Evolutionary conservation across 371 early-diverging fungal species (phyloP).

Genomic region (Vairimorpha necatrix): DNA sequence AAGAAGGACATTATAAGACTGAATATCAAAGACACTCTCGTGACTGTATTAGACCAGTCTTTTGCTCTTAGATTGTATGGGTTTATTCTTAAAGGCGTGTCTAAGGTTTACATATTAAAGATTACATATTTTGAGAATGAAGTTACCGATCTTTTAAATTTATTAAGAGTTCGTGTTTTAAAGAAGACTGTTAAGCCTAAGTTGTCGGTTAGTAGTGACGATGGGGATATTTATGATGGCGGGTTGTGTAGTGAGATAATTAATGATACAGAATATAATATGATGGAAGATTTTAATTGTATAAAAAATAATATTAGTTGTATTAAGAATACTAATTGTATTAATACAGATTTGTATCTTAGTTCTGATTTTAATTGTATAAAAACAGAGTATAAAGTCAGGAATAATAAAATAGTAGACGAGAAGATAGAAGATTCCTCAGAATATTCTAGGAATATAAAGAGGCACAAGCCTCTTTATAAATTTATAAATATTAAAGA

Average conservation of each 20-base stretch:
- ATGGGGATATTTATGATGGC: background rate
- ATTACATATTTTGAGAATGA: background rate
- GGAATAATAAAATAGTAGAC: background rate
- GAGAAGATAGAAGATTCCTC: background rate
- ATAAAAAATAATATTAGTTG: background rate
- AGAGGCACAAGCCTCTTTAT: background rate
- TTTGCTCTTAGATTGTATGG: slow-evolving; percentile 32
- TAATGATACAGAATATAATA: background rate
- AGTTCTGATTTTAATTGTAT: background rate
- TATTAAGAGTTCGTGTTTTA: background rate
- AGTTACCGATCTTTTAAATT: background rate
- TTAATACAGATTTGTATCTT: background rate
- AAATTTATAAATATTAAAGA: background rate
- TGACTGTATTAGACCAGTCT: background rate
- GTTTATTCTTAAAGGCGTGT: slow-evolving; percentile 21
- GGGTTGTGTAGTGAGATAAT: background rate
- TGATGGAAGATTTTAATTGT: background rate
- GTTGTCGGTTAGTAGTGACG: background rate
- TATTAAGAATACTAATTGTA: background rate
- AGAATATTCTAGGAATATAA: background rate
- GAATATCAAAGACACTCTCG: background rate
- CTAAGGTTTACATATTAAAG: slow-evolving; percentile 16
- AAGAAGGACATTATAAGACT: slow-evolving; percentile 4
- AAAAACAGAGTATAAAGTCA: background rate
- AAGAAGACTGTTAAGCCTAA: background rate